Conservation (phyloP, 169 alveolate species). For the Eimeria acervulina region DNA sequence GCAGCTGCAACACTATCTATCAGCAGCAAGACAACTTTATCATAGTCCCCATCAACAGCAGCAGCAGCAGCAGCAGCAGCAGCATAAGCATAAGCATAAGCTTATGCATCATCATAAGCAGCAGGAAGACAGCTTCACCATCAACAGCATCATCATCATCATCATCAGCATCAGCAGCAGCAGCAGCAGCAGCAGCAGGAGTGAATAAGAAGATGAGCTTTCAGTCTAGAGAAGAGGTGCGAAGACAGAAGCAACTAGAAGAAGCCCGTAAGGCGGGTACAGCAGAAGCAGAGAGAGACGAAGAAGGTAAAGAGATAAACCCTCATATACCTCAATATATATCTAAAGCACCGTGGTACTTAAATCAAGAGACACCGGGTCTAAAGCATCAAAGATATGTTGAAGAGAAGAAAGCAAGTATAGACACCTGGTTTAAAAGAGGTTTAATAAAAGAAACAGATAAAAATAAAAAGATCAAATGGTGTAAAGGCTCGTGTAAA, state of each 20-base stretch:
- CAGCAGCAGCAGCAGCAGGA: constrained; percentile 15
- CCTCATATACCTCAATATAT: too few relatives aligned
- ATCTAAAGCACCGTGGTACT: too few relatives aligned
- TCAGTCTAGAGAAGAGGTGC: background rate
- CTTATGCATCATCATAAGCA: background rate
- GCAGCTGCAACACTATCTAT: background rate
- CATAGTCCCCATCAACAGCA: background rate
- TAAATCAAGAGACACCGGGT: too few relatives aligned
- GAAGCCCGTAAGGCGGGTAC: too few relatives aligned
- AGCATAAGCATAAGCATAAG: background rate
- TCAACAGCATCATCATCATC: background rate
- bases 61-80: constrained; percentile 10
- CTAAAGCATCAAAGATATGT: too few relatives aligned
- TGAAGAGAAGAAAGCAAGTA: too few relatives aligned
- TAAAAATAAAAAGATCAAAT: constrained; percentile 62
- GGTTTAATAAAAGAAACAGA: too few relatives aligned
- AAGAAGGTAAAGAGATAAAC: too few relatives aligned
- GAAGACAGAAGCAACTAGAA: background rate
- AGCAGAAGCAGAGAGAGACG: too few relatives aligned
- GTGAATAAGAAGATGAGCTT: too few relatives aligned
- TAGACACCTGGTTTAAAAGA: too few relatives aligned
- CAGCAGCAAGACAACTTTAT: too few relatives aligned
- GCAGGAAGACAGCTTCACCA: background rate
- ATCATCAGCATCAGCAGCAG: background rate
- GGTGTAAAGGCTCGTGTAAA: constrained; percentile 95